Evolutionary conservation across 2,329 filamentous ascomycete genomes (phyloP), one percentile per base, ranked within the genome.

Genomic region (Acarospora socialis): DNA sequence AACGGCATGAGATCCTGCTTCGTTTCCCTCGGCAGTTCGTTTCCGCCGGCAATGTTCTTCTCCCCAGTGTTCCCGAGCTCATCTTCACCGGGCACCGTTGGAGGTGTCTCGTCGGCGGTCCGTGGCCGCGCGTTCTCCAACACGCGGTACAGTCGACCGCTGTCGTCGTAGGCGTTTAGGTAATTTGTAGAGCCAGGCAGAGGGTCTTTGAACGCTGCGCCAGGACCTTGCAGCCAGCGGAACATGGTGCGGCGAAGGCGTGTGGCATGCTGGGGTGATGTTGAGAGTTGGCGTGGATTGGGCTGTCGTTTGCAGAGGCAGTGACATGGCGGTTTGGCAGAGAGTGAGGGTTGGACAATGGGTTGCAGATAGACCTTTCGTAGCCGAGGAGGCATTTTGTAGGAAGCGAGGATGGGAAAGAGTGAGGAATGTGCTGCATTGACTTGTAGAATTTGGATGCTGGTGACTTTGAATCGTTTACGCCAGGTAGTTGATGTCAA

Each of bases 151-250:
- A 69, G 49, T 29, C 59, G 57, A n/a, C 67, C 67, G 14, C 47
- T 45, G 37, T 49, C 56, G 44, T 68, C 61, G 46, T 70, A 70
- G 24, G 64, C 66, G 34, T 56, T 58, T 12, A 71, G 53, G 44
- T 71, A 71, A 39, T 70, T 71, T 17, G 67, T 70, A 16, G 61
- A 63, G 21, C 54, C 53, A 1, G 58, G 56, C 3, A 67, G 44
- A 24, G 64, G 65, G 8, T 64, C 46, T 33, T 56, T 57, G 43
- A 71, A 63, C 14, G 48, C 52, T 41, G 49, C 51, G 7, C 68
- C 68, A 17, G 66, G 63, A 1, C 66, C 66, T 38, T 66, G 63
- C 21, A 77, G 57, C 72, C 72, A 77, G 39, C 56, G 53, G 43
- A 66, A 71, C 60, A 75, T 73, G 30, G 63, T 54, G 36, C 59